Evolutionary conservation across 495 filamentous ascomycete genomes (phyloP), one percentile per base, ranked within the genome.

Genomic region (Trichodelitschia bisporula): DNA sequence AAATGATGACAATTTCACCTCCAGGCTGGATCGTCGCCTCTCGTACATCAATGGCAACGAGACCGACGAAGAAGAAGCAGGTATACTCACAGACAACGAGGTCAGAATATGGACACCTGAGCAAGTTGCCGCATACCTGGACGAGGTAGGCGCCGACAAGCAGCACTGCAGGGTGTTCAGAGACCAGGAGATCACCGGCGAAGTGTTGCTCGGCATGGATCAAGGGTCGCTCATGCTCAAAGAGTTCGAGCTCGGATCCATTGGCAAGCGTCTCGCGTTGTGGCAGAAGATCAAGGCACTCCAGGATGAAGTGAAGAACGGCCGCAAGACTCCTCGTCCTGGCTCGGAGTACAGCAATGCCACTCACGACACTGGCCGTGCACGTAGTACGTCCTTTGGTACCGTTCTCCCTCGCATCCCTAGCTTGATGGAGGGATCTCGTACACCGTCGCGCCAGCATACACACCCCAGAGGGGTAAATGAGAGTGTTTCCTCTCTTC

Each of bases 101-200:
- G 47, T 54, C 14, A 44, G 44, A 17, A 20, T 34, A 12, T 99
- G 89, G 89, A 62, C 56, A 15, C 67, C 78, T 0, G 53, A 60
- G 24, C 64, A 84, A 32, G 83, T 93, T 4, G 75, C 83, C 14
- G 72, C 80, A 34, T 79, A 84, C 42, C 55, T 95, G 39, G 79
- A 80, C 36, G 69, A 69, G 15, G 49, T 66, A 8, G 80, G 77
- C 11, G 71, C 95, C 13, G 82, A 93, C 40, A 59, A 64, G 25
- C 64, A 61, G 31, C 83, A 92, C 37, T 95, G 89, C 47, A 73
- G 84, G 26, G 72, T 93, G 6, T 99, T 99, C 41, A 62, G 73
- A 39, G 82, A 93, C 40, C 82, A 99, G 53, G 89, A 99, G 49
- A 92, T 99, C 33, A 69, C 75, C 9, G 89, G 89, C 20, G 79